Base-by-base conservation (phyloP, 1,284 basidiomycete genomes). In the Porodaedalea pini region DNA sequence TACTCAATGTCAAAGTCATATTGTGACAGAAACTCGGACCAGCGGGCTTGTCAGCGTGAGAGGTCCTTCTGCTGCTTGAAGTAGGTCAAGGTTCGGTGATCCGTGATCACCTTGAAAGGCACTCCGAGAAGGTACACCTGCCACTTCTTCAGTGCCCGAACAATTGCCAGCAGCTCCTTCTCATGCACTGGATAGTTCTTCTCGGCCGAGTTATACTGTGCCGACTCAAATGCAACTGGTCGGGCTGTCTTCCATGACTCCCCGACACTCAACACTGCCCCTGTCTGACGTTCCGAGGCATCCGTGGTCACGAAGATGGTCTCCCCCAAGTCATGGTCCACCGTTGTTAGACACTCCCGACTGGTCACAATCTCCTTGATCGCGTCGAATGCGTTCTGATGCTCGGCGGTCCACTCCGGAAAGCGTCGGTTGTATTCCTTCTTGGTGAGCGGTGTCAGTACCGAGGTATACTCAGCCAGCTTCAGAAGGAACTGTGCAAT, bases 251-350 rank as follows among this genome's bases (percentile, higher is more conserved):
- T 67, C 66, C 67, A 71, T 0, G 63, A 63, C 0, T 36, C 36
- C 0, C 72, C 71, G 57, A 68, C 73, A 0, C 65, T 67, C 0
- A 77, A 61, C 0, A 75, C 63, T 0, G 69, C 70, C 0, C 77
- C 73, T 0, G 70, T 70, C 0, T 66, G 39, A 0, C 43, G 43
- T 2, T 75, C 65, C 8, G 68, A 71, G 0, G 74, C 71, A 56
- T 79, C 70, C 0, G 64, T 67, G 0, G 70, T 73, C 0, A 78
- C 51, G 52, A 72, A 78, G 3, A 77, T 72, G 32, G 76, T 70
- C 0, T 63, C 44, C 6, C 64, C 64, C 0, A 63, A 57, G 19
- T 71, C 60, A 41, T 76, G 72, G 52, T 74, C 64, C 27, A 70
- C 71, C 0, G 62, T 66, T 0, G 70, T 72, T 10, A 70, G 60